These are phyloP conservation scores for Golubevia pallescens DNA, from an alignment of 1,284 basidiomycete genomes.

Conservation along the genomic window DNA sequence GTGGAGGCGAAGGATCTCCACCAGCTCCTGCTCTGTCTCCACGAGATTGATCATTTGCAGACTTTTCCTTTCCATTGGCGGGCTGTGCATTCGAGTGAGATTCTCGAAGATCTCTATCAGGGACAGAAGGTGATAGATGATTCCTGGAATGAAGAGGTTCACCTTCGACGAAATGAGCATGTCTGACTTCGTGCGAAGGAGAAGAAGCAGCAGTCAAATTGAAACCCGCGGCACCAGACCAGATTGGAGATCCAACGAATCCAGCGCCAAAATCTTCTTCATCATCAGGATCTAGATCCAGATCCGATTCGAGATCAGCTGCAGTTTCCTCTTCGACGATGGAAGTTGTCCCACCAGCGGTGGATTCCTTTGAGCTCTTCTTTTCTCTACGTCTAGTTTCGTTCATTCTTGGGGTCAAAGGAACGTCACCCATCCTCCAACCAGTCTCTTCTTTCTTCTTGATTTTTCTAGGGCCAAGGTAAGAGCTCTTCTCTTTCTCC, in stretches of 20 bases:
- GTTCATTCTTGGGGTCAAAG: slow-evolving; percentile 38
- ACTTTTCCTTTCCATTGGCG: not conserved
- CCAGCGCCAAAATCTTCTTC: not conserved
- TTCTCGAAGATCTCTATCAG: not conserved
- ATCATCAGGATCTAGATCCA: not conserved
- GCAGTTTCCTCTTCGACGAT: not conserved
- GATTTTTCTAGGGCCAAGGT: not conserved
- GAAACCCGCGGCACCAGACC: not conserved
- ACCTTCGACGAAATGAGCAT: not conserved
- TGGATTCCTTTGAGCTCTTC: too few species aligned
- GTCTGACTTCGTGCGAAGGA: not conserved
- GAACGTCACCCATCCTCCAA: slow-evolving; percentile 54
- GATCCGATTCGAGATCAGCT: not conserved
- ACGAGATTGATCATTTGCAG: not conserved
- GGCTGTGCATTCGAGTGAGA: not conserved
- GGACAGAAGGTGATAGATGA: not conserved
- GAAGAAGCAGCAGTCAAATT: not conserved
- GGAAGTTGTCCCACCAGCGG: too few species aligned
- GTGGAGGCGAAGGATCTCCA: not conserved
- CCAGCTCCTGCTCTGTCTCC: not conserved
- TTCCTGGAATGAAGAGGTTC: not conserved
- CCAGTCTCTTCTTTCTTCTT: slow-evolving; percentile 19
- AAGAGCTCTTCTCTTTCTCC: slow-evolving; percentile 28
- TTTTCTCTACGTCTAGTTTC: not conserved
- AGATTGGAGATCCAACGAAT: not conserved